Base-by-base conservation (phyloP, 805 yeast species). In the Candida glaebosa region DNA sequence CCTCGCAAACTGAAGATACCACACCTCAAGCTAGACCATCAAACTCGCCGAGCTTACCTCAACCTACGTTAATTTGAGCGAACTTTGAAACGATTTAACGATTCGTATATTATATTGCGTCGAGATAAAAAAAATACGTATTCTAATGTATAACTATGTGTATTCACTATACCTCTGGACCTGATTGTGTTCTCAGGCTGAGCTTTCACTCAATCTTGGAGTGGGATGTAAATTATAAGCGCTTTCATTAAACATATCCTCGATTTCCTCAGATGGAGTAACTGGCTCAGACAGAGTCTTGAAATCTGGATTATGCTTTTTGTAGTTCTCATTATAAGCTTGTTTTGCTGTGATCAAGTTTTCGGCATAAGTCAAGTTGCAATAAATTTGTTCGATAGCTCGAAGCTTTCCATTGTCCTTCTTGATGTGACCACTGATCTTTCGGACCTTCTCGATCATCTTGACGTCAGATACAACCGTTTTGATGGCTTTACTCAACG, bases 321-420 rank as follows among this genome's bases (percentile, higher is more conserved):
- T 52, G 40, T 50, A 44, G 22, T 45, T 41, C 39, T 67, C 70
- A 37, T 60, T 61, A 37, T 56, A 49, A 40, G 64, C 60, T 18
- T 67, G 69, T 52, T 79, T 81, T 30, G 67, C 63, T 24, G 69
- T 43, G 18, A 80, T 74, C 49, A 84, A 59, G 26, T 74, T 76
- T 45, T 76, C 69, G 1, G 96, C 86, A 59, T 90, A 90, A 38
- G 82, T 89, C 57, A 88, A 57, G 52, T 87, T 87, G 1, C 79
- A 70, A 60, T 90, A 91, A n/a, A 91, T 84, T 6, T 79, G 66
- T 40, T 79, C 81, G 32, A 91, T 79, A 0, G 97, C 97, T 14
- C 69, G 71, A 18, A 65, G 65, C 5, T 89, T 96, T 2, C 98
- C 98, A 53, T 84, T 68, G 56, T 91, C 98, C n/a, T 65, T 60